These are phyloP conservation scores for Postia placenta DNA, from an alignment of 768 basidiomycete genomes.

Conservation along the genomic window DNA sequence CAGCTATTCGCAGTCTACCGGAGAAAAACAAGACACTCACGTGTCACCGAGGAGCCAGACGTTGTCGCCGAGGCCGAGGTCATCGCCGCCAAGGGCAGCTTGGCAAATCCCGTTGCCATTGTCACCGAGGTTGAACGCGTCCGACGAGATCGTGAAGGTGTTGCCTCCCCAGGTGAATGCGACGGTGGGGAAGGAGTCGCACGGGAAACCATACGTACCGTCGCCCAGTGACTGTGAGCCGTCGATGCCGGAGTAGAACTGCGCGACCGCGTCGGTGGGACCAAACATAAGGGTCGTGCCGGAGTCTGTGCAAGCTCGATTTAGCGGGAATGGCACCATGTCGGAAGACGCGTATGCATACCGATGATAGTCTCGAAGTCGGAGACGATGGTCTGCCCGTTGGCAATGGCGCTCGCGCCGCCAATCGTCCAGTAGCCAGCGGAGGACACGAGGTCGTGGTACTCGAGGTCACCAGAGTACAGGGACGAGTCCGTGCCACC, in stretches of 20 bases:
- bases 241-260: conserved; percentile 22
- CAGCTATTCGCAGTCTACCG: background rate
- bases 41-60: conserved; percentile 16
- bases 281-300: conserved; percentile 26
- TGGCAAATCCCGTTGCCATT: conserved; percentile 6
- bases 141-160: conserved; percentile 8
- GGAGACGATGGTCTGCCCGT: conserved; percentile 12
- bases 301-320: conserved; percentile 8
- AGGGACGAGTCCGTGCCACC: conserved; percentile 44
- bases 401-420: conserved; percentile 18
- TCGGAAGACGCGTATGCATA: background rate
- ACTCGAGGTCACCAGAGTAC: conserved; percentile 38
- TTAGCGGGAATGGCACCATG: background rate
- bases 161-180: conserved; percentile 16
- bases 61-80: conserved; percentile 12
- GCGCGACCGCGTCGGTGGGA: conserved; percentile 12
- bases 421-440: conserved; percentile 24
- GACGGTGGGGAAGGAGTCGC: conserved; percentile 10
- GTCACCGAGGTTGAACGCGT: conserved; percentile 11
- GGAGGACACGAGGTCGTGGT: conserved; percentile 12
- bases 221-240: conserved; percentile 11
- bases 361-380: conserved; percentile 16
- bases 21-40: background rate
- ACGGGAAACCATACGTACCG: conserved; percentile 12
- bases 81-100: conserved; percentile 9